Conservation (phyloP, 768 basidiomycete genomes). For the Gelatoporia subvermispora region DNA sequence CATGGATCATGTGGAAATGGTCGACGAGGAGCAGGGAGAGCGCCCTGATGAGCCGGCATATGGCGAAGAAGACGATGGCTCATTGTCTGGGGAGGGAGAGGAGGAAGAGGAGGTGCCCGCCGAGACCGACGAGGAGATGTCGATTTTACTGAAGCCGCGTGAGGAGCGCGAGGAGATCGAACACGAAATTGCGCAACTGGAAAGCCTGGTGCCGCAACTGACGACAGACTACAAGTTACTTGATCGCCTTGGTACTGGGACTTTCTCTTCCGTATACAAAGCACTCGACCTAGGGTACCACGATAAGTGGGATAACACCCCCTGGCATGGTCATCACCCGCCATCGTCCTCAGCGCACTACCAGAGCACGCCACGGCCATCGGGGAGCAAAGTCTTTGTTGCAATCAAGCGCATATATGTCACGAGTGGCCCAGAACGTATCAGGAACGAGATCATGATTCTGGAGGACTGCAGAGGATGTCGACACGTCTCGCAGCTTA, state of each 20-base stretch:
- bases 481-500: constrained; percentile 86
- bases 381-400: constrained; percentile 63
- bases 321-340: constrained; percentile 69
- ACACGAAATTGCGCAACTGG: constrained; percentile 71
- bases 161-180: constrained; percentile 74
- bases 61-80: constrained; percentile 29
- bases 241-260: constrained; percentile 93
- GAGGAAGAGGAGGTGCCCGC: constrained; percentile 30
- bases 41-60: constrained; percentile 48
- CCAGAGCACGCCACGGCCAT: constrained; percentile 43
- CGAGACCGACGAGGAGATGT: constrained; percentile 58
- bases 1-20: constrained; percentile 18
- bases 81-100: constrained; percentile 26
- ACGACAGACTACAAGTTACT: constrained; percentile 67
- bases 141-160: constrained; percentile 48
- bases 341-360: constrained; percentile 59
- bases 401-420: constrained; percentile 97
- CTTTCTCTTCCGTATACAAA: constrained; percentile 99
- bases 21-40: constrained; percentile 33
- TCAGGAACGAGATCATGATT: constrained; percentile 89
- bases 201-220: constrained; percentile 62
- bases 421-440: constrained; percentile 88
- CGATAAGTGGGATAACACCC: constrained; percentile 67
- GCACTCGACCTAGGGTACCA: constrained; percentile 79
- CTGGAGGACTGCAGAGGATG: constrained; percentile 82